Conservation (phyloP, 441 rosid genomes). For the Syzygium malaccense region DNA sequence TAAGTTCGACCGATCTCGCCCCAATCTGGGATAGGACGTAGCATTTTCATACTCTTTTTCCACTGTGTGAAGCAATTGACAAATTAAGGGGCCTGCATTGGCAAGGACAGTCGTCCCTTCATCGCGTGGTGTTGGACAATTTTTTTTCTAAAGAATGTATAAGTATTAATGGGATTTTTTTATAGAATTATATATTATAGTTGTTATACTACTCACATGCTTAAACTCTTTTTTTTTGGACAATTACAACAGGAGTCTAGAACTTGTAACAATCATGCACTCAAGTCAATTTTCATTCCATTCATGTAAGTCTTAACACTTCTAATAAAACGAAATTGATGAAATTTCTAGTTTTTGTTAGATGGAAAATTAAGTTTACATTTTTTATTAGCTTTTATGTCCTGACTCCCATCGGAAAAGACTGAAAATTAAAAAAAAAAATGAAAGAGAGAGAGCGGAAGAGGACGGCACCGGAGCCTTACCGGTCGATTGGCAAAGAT, state of each 20-base stretch:
- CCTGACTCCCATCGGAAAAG: not conserved
- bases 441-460: not conserved
- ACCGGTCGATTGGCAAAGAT: not conserved
- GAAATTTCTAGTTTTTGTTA: not conserved
- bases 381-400: not conserved
- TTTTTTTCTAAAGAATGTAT: not conserved
- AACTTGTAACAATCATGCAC: not conserved
- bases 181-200: no score
- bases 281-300: not conserved
- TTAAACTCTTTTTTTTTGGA: no score
- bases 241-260: not conserved
- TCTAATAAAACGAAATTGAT: not conserved
- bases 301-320: not conserved
- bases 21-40: not conserved
- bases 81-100: not conserved
- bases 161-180: no score
- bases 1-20: not conserved
- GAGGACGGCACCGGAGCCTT: not conserved
- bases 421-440: no score
- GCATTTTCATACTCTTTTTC: not conserved
- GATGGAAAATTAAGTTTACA: not conserved
- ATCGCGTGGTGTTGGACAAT: not conserved
- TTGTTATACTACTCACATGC: no score
- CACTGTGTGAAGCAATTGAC: not conserved
- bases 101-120: not conserved